These are phyloP conservation scores for Darksidea phi DNA, from an alignment of 495 filamentous ascomycete genomes.

Conservation along the genomic window DNA sequence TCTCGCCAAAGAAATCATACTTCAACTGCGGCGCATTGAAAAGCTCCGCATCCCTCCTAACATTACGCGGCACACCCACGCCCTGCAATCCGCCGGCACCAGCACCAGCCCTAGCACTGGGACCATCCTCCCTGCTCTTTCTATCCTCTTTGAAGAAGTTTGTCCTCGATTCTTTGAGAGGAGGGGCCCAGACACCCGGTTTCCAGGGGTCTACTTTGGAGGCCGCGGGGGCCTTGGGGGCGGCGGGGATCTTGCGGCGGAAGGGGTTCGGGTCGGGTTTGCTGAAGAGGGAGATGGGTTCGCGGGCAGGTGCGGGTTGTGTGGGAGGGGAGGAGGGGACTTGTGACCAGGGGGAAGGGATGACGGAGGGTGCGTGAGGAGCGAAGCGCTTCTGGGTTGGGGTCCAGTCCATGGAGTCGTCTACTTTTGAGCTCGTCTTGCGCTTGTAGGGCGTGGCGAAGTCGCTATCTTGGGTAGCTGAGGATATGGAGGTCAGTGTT, in stretches of 20 bases:
- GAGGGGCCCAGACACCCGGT: neutral
- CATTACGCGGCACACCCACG: constrained; percentile 2
- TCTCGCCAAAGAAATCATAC: constrained; percentile 15
- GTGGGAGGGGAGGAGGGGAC: neutral
- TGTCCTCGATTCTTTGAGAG: neutral
- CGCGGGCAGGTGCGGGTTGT: neutral
- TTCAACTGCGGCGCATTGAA: constrained; percentile 18
- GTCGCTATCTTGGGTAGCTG: constrained; percentile 7
- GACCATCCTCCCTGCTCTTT: neutral
- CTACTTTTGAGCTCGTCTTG: constrained; percentile 28
- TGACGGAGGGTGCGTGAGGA: neutral
- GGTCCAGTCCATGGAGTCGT: constrained; percentile 77
- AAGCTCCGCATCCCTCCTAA: constrained; percentile 14
- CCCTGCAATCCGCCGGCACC: neutral
- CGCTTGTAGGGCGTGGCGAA: neutral
- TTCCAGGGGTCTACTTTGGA: neutral
- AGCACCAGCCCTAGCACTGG: neutral
- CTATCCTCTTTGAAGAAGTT: neutral
- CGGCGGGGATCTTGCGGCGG: constrained; percentile 13
- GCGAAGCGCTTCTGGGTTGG: constrained; percentile 50
- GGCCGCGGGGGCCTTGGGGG: neutral
- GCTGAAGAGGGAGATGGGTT: constrained; percentile 17
- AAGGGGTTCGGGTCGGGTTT: constrained; percentile 19
- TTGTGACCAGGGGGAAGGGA: neutral
- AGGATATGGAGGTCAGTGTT: constrained; percentile 1